Evolutionary conservation across 2,329 filamentous ascomycete species (phyloP).

Genomic region (Botrytis elliptica): DNA sequence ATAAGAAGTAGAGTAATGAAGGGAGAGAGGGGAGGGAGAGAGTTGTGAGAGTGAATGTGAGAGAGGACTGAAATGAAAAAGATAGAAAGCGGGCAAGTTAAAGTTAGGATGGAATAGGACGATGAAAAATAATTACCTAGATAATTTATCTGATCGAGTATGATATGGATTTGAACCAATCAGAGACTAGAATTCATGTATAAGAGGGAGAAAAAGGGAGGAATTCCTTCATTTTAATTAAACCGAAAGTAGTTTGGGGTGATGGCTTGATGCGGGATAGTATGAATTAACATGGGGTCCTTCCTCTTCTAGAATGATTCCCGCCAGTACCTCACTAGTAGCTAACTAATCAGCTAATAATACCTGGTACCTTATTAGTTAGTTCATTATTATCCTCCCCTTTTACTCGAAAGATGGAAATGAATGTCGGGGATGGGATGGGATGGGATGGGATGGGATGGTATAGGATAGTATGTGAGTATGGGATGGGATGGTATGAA

Average conservation of each 20-base stretch:
- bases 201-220: not conserved
- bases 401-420: not conserved
- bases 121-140: not conserved
- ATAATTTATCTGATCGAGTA: not conserved
- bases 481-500: no score
- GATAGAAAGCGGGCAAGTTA: not conserved
- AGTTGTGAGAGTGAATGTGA: not conserved
- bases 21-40: not conserved
- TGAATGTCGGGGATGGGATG: not conserved
- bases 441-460: no score
- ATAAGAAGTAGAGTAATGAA: conserved; percentile 5
- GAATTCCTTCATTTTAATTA: conserved; percentile 1
- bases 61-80: not conserved
- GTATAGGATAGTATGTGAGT: no score
- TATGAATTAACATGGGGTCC: not conserved
- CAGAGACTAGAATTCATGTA: not conserved
- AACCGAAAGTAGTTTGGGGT: not conserved
- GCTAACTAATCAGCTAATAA: not conserved
- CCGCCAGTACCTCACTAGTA: conserved; percentile 9
- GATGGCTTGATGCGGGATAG: not conserved
- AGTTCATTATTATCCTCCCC: not conserved
- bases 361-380: not conserved
- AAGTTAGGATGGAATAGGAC: not conserved
- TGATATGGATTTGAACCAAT: not conserved
- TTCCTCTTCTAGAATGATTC: not conserved